These are phyloP conservation scores for Hirschfeldia incana DNA, from an alignment of 345 rosid species.

Conservation along the genomic window DNA sequence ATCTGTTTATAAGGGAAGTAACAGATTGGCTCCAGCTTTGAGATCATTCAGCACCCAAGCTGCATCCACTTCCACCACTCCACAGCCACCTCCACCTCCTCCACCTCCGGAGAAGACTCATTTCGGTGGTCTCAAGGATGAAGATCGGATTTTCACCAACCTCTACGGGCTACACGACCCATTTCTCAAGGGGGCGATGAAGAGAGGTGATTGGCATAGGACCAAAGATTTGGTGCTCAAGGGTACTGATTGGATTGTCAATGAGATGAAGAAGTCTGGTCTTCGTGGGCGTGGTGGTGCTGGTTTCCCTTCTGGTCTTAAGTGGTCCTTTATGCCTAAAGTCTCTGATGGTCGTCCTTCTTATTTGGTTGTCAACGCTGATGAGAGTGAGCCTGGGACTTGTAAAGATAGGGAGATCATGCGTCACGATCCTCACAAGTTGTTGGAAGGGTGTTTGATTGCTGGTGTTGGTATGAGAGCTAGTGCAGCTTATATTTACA, in stretches of 20 bases:
- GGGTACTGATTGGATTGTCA: constrained; percentile 97
- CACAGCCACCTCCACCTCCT: constrained; percentile 84
- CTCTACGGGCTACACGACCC: constrained; percentile 89
- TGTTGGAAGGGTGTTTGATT: constrained; percentile 95
- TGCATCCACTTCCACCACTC: constrained; percentile 57
- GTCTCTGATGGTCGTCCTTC: constrained; percentile 97
- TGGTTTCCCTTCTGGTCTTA: constrained; percentile 98
- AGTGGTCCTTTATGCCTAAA: constrained; percentile 99
- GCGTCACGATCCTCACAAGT: constrained; percentile 97
- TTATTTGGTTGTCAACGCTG: constrained; percentile 95
- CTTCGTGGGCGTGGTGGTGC: constrained; percentile 99
- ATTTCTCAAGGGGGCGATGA: constrained; percentile 94
- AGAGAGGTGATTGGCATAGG: constrained; percentile 92
- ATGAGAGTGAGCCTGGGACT: constrained; percentile 99
- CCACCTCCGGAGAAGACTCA: constrained; percentile 98
- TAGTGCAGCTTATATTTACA: constrained; percentile 93
- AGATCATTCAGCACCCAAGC: constrained; percentile 82
- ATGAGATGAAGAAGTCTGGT: constrained; percentile 91
- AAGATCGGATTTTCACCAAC: constrained; percentile 93
- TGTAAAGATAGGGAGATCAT: constrained; percentile 97
- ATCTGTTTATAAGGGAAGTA: constrained; percentile 45
- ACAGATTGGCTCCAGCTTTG: constrained; percentile 50
- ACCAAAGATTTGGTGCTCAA: constrained; percentile 95
- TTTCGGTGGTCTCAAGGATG: constrained; percentile 94
- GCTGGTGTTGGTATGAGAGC: constrained; percentile 99